phyloP scores from a whole-genome alignment of 2,329 filamentous ascomycete species.

The Cladosporium halotolerans region DNA sequence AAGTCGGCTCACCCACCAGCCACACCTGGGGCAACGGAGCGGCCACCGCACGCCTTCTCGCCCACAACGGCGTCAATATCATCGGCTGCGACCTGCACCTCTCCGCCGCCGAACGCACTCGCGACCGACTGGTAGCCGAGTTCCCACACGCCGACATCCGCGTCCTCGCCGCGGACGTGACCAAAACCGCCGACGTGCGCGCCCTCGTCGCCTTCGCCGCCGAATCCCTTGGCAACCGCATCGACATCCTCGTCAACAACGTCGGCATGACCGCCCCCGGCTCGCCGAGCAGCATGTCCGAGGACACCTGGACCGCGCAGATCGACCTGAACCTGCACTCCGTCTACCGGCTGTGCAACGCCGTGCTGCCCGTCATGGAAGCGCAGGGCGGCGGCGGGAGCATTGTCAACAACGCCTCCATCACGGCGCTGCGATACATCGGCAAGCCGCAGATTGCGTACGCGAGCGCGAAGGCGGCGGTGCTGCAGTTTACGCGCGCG shows the following conservation, averaged over 20 bases:
- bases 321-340: conserved; percentile 52
- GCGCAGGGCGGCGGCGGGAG: conserved; percentile 33
- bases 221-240: conserved; percentile 35
- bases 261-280: conserved; percentile 42
- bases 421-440: conserved; percentile 48
- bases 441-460: conserved; percentile 50
- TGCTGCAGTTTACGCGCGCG: conserved; percentile 25
- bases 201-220: conserved; percentile 32
- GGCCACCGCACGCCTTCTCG: conserved; percentile 43
- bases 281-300: conserved; percentile 41
- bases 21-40: conserved; percentile 48
- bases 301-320: conserved; percentile 47
- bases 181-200: conserved; percentile 45
- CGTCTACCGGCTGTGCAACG: conserved; percentile 47
- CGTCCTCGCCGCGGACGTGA: conserved; percentile 38
- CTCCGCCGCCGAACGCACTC: conserved; percentile 22
- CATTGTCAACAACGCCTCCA: conserved; percentile 43
- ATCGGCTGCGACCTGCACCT: conserved; percentile 34
- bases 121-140: conserved; percentile 32
- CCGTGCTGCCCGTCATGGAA: conserved; percentile 50
- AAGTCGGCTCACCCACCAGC: conserved; percentile 27
- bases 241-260: conserved; percentile 48
- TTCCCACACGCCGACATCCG: conserved; percentile 33
- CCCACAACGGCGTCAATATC: conserved; percentile 43
- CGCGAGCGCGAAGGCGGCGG: conserved; percentile 27